Evolutionary conservation across 441 rosid genomes (phyloP), one percentile per base, ranked within the genome.

Genomic region (Dalechampia spathulata): DNA sequence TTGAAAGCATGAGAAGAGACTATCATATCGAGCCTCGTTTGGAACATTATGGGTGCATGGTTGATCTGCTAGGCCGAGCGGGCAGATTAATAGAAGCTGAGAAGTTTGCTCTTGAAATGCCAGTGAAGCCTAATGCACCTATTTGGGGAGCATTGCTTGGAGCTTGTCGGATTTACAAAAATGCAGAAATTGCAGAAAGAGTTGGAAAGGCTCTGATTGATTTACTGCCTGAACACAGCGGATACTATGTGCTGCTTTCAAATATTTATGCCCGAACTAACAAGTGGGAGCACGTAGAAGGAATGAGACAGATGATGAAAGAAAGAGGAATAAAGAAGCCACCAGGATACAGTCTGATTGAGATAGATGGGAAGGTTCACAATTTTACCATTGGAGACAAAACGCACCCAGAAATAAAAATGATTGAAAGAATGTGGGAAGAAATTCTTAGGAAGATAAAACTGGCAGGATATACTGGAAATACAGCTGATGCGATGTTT

Each of bases 31-130:
- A 79, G 60, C 85, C 81, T 26, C 78, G 88, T 59, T 49, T 79
- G 49, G 95, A 86, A 66, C 90, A 86, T 52, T 83, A 81, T 46
- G 95, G 95, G 46, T 86, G 95, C 65, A 65, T 83, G 37, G 90
- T 83, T 43, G 90, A 83, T 53, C 67, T 86, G 71, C 71, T 86
- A n/a, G 86, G 90, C 52, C 83, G 88, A 32, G 88, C 90, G 28
- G 90, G 95, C 28, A 79, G 67, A 56, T 37, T 81, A 62, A 57
- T 43, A 15, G 82, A 83, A 71, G 88, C 95, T 5, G 86, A 86
- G 71, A 75, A 71, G 63, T 82, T 86, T 49, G 61, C 79, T 57
- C 67, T 60, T 7, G 61, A 78, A 48, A 79, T 86, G 88, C 91
- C 85, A 0, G 55, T 80, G 58, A 74, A 81, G 68, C 82, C 88